These are phyloP conservation scores for Sanghuangporus baumii DNA, from an alignment of 1,284 basidiomycete species.

Conservation along the genomic window DNA sequence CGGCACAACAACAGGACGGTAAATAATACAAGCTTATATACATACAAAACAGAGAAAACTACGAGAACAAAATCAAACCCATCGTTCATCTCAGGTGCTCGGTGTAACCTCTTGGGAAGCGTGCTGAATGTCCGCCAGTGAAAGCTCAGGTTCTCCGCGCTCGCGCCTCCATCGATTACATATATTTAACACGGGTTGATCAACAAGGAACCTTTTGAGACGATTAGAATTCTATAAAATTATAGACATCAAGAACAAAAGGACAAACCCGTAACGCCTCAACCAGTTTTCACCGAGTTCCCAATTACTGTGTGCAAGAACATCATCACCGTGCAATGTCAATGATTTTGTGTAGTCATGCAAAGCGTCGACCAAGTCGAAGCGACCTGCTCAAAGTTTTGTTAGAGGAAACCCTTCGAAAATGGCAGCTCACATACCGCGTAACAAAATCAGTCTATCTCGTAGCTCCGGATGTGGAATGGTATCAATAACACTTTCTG, in stretches of 20 bases:
- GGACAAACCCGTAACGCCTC: constrained; percentile 67
- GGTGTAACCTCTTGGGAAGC: constrained; percentile 22
- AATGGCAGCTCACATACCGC: constrained; percentile 43
- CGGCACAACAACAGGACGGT: neutral
- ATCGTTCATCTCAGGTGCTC: constrained; percentile 27
- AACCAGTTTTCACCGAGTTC: constrained; percentile 83
- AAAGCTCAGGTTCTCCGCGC: constrained; percentile 62
- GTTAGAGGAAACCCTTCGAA: neutral
- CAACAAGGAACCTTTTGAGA: constrained; percentile 58
- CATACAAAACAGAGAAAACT: neutral
- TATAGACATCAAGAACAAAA: constrained; percentile 2
- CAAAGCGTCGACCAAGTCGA: constrained; percentile 71
- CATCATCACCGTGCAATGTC: constrained; percentile 83
- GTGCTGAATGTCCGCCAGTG: constrained; percentile 47
- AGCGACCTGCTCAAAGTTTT: constrained; percentile 47
- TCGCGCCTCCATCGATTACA: constrained; percentile 76
- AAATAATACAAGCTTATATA: neutral
- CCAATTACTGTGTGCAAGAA: constrained; percentile 83
- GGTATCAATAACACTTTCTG: constrained; percentile 85
- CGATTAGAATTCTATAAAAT: neutral
- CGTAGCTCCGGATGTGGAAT: constrained; percentile 83
- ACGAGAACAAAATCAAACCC: constrained; percentile 12
- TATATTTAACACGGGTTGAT: constrained; percentile 54
- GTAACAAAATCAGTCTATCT: constrained; percentile 82
- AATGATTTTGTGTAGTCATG: constrained; percentile 62